These are phyloP conservation scores for Coemansia sp. DNA, from an alignment of 192 early-diverging fungal genomes.

Conservation along the genomic window DNA sequence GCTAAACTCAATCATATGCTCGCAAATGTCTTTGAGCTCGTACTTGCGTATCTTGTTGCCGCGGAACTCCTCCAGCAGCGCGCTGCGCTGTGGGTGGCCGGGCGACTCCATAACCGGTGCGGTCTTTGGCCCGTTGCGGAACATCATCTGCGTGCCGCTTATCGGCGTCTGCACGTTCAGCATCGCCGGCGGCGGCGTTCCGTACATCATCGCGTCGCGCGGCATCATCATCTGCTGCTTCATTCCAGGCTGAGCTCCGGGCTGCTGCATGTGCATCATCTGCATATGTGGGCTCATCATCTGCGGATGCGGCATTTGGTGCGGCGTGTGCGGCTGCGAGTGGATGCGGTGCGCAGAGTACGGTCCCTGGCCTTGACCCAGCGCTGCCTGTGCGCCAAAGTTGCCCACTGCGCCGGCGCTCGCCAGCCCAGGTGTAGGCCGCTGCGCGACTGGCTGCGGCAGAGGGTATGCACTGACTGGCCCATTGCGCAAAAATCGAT, in stretches of 20 bases:
- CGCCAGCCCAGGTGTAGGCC: constrained; percentile 30
- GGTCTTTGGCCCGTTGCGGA: constrained; percentile 34
- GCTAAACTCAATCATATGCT: constrained; percentile 95
- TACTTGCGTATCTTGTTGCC: constrained; percentile 97
- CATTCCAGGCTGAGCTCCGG: constrained; percentile 16
- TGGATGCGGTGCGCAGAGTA: constrained; percentile 31
- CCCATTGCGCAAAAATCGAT: constrained; percentile 28
- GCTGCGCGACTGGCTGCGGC: constrained; percentile 50
- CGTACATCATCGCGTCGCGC: constrained; percentile 48
- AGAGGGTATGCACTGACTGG: constrained; percentile 46
- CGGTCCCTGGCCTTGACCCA: constrained; percentile 19
- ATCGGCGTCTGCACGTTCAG: constrained; percentile 22
- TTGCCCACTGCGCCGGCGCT: constrained; percentile 24
- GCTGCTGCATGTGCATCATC: constrained; percentile 29
- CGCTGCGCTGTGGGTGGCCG: constrained; percentile 71
- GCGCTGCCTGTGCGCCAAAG: constrained; percentile 19
- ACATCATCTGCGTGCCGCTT: constrained; percentile 34
- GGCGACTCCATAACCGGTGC: constrained; percentile 46
- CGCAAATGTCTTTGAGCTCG: constrained; percentile 93
- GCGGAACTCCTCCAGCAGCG: constrained; percentile 94
- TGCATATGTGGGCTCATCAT: constrained; percentile 16
- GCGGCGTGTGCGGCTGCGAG: constrained; percentile 44
- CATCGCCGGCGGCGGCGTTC: constrained; percentile 46
- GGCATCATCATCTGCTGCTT: constrained; percentile 20
- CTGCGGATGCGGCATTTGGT: constrained; percentile 31